Percentiles rank a stretch among this genome's conserved stretches.
Evolutionary conservation across 768 basidiomycete species (phyloP).

Genomic region (Leccinellum rugosiceps): DNA sequence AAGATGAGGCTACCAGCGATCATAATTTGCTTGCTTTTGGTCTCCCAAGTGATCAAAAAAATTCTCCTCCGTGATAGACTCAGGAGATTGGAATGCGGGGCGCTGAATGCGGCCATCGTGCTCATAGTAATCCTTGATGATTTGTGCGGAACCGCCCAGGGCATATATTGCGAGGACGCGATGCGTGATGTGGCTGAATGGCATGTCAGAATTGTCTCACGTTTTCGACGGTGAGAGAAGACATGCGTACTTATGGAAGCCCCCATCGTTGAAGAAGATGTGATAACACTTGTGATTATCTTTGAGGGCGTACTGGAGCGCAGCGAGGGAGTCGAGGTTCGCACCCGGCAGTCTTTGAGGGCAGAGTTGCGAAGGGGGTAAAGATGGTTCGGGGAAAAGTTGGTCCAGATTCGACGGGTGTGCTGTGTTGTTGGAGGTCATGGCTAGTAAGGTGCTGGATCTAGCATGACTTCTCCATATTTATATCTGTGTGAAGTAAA

Average conservation of each 20-base stretch:
- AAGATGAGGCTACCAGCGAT: neutral
- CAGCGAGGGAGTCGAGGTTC: slow-evolving; percentile 17
- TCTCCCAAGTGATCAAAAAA: slow-evolving; percentile 25
- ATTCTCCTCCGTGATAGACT: slow-evolving; percentile 20
- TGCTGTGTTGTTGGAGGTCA: too few species aligned
- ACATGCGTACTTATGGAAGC: slow-evolving; percentile 49
- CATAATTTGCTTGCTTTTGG: slow-evolving; percentile 18
- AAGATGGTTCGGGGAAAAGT: slow-evolving; percentile 26
- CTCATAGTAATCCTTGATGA: slow-evolving; percentile 27
- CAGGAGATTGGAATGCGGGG: slow-evolving; percentile 22
- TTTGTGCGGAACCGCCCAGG: slow-evolving; percentile 20
- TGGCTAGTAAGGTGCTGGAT: too few species aligned
- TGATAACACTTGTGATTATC: slow-evolving; percentile 50
- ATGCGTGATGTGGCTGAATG: slow-evolving; percentile 27
- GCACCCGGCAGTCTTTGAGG: slow-evolving; percentile 30
- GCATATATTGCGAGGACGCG: slow-evolving; percentile 29
- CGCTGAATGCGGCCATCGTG: slow-evolving; percentile 22
- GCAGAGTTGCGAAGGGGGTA: slow-evolving; percentile 22
- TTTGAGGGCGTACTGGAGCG: slow-evolving; percentile 35
- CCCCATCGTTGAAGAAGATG: slow-evolving; percentile 43
- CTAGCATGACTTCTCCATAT: too few species aligned
- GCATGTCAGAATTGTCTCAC: neutral
- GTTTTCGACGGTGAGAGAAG: too few species aligned
- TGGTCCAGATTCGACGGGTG: slow-evolving; percentile 17
- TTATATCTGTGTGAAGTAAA: too few species aligned